Evolutionary conservation across 306 rosid species (phyloP).

Genomic region (Inga laurina): DNA sequence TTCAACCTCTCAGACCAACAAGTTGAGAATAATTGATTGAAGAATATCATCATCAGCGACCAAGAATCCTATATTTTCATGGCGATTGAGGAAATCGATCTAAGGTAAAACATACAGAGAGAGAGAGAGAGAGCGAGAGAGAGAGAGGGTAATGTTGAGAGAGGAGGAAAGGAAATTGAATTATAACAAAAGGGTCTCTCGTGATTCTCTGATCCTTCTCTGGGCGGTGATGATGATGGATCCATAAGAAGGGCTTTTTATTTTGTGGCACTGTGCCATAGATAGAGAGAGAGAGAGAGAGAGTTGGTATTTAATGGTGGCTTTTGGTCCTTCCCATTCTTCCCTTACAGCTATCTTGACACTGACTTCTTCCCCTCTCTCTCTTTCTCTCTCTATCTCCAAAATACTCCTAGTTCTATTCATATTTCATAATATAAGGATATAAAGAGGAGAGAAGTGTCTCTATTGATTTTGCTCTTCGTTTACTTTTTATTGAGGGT

Average conservation of each 20-base stretch:
- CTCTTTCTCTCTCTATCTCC: neutral
- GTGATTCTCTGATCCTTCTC: conserved; percentile 33
- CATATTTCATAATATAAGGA: too few species aligned
- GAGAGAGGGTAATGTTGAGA: too few species aligned
- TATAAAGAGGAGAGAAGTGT: too few species aligned
- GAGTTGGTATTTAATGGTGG: conserved; percentile 50
- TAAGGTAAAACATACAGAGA: neutral
- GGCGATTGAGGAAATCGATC: conserved; percentile 30
- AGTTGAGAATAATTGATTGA: conserved; percentile 6
- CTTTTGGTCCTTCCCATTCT: conserved; percentile 41
- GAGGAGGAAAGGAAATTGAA: neutral
- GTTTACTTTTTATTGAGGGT: too few species aligned
- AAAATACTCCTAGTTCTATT: too few species aligned
- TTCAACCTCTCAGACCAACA: conserved; percentile 95
- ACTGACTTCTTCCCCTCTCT: conserved; percentile 35
- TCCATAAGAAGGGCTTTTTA: conserved; percentile 22
- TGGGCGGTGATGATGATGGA: conserved; percentile 25
- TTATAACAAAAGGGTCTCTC: neutral
- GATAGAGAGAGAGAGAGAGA: neutral
- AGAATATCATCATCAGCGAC: neutral
- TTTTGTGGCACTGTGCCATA: conserved; percentile 38
- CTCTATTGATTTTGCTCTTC: too few species aligned
- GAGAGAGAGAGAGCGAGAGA: neutral
- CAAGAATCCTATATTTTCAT: neutral
- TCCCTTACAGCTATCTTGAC: conserved; percentile 71